A percentile compares a stretch with the other conserved stretches of the same genome.
Evolutionary conservation across 768 basidiomycete species (phyloP).

Genomic region (Candolleomyces aberdarensis): DNA sequence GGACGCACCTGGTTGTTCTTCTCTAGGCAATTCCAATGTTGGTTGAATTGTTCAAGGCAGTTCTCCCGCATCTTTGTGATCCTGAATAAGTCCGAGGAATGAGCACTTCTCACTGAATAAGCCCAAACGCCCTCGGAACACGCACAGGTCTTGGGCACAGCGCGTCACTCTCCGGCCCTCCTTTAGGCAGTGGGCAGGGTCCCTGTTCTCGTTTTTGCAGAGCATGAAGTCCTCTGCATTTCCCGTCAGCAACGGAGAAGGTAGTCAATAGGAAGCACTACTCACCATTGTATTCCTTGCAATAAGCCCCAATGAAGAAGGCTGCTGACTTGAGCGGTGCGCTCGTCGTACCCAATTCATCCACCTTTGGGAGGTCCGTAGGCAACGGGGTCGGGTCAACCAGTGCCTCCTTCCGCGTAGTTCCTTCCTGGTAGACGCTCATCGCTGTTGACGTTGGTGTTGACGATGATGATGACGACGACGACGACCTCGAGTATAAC

Average conservation of each 20-base stretch:
- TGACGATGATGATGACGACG: no score
- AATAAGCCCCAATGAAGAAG: conserved; percentile 95
- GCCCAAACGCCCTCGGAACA: conserved; percentile 13
- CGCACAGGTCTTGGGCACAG: conserved; percentile 91
- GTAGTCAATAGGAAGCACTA: conserved; percentile 8
- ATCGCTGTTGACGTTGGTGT: conserved; percentile 31
- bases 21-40: conserved; percentile 95
- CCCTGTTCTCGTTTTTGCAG: conserved; percentile 89
- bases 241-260: neutral
- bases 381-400: conserved; percentile 68
- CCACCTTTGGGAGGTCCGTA: conserved; percentile 65
- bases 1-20: conserved; percentile 85
- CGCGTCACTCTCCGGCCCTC: conserved; percentile 95
- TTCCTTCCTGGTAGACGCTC: conserved; percentile 50
- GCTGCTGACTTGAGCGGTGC: conserved; percentile 94
- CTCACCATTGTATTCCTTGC: conserved; percentile 95
- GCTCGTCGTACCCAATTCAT: conserved; percentile 86
- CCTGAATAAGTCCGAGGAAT: conserved; percentile 36
- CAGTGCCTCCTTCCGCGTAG: conserved; percentile 47
- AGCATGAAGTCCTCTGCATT: conserved; percentile 64
- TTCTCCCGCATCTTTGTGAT: conserved; percentile 92
- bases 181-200: conserved; percentile 91
- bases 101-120: neutral
- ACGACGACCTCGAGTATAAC: no score
- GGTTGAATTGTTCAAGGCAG: conserved; percentile 82